Conservation (phyloP, 2,329 filamentous ascomycete species). For the Colletotrichum liriopes region DNA sequence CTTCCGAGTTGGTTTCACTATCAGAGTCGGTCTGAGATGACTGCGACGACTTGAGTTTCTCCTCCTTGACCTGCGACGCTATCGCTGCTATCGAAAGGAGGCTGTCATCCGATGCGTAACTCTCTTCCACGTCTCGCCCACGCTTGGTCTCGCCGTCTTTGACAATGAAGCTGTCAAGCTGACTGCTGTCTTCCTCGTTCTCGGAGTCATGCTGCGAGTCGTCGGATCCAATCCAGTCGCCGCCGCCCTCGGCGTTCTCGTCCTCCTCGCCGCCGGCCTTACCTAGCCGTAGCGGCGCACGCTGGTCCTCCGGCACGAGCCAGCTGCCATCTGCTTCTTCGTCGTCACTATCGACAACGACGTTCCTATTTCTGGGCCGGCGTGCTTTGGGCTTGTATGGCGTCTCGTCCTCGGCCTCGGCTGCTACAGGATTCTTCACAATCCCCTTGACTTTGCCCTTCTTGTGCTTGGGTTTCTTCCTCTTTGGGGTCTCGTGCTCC, state of each 20-base stretch:
- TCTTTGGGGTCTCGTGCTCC: slow-evolving; percentile 60
- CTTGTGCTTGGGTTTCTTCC: slow-evolving; percentile 58
- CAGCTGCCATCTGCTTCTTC: slow-evolving; percentile 83
- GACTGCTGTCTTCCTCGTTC: slow-evolving; percentile 68
- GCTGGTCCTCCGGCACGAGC: slow-evolving; percentile 81
- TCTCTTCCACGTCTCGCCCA: slow-evolving; percentile 51
- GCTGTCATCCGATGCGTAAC: slow-evolving; percentile 52
- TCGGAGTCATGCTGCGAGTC: slow-evolving; percentile 75
- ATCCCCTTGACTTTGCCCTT: slow-evolving; percentile 49
- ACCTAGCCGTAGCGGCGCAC: slow-evolving; percentile 73
- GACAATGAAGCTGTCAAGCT: slow-evolving; percentile 70
- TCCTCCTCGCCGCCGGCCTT: slow-evolving; percentile 89
- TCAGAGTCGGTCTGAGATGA: slow-evolving; percentile 25
- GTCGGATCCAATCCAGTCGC: slow-evolving; percentile 82
- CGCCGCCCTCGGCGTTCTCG: slow-evolving; percentile 89
- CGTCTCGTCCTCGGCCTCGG: slow-evolving; percentile 26
- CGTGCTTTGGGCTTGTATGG: slow-evolving; percentile 49
- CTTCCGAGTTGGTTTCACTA: slow-evolving; percentile 55
- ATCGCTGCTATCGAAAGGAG: slow-evolving; percentile 57
- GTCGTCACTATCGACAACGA: slow-evolving; percentile 77
- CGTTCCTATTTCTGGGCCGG: slow-evolving; percentile 65
- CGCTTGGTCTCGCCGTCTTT: slow-evolving; percentile 62
- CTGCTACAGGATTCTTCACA: slow-evolving; percentile 43
- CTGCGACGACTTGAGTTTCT: slow-evolving; percentile 28
- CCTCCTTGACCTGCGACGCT: slow-evolving; percentile 52